Evolutionary conservation across 805 yeast species (phyloP).

Genomic region (Yamadazyma endophytica): DNA sequence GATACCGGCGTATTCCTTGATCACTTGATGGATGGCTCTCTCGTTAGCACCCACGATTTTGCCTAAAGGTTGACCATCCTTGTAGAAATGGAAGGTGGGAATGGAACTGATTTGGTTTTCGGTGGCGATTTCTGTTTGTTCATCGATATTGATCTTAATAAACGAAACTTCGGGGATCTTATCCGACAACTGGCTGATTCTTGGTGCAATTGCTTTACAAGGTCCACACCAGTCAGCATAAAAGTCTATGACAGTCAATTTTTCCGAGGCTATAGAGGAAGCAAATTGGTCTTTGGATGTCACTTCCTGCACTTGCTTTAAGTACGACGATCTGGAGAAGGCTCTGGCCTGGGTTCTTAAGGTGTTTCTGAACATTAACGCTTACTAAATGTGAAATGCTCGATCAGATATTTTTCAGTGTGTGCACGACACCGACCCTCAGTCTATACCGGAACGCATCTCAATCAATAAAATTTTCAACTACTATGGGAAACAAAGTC

Average conservation of each 20-base stretch:
- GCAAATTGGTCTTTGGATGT: conserved; percentile 22
- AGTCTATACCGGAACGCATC: no score
- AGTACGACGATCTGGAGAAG: conserved; percentile 3
- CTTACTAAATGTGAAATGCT: no score
- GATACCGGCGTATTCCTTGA: conserved; percentile 25
- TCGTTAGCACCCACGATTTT: conserved; percentile 66
- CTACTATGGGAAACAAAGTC: conserved; percentile 14
- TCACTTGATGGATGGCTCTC: conserved; percentile 23
- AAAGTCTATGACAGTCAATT: conserved; percentile 34
- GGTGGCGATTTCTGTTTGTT: conserved; percentile 53
- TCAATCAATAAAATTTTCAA: no score
- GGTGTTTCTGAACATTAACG: not conserved
- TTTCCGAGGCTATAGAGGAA: conserved; percentile 18
- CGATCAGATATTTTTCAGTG: no score
- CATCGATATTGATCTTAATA: conserved; percentile 70
- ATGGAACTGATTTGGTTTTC: conserved; percentile 64
- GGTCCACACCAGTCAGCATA: conserved; percentile 47
- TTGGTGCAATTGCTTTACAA: conserved; percentile 39
- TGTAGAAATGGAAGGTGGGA: conserved; percentile 69
- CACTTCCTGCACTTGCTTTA: conserved; percentile 24
- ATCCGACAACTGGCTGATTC: conserved; percentile 29
- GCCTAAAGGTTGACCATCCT: conserved; percentile 54
- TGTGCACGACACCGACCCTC: no score
- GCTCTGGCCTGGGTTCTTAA: conserved; percentile 3
- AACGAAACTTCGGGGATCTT: conserved; percentile 50